A percentile compares a stretch with the other conserved stretches of the same genome.
Conservation (phyloP, 169 alveolate genomes). For the Eimeria falciformis region DNA sequence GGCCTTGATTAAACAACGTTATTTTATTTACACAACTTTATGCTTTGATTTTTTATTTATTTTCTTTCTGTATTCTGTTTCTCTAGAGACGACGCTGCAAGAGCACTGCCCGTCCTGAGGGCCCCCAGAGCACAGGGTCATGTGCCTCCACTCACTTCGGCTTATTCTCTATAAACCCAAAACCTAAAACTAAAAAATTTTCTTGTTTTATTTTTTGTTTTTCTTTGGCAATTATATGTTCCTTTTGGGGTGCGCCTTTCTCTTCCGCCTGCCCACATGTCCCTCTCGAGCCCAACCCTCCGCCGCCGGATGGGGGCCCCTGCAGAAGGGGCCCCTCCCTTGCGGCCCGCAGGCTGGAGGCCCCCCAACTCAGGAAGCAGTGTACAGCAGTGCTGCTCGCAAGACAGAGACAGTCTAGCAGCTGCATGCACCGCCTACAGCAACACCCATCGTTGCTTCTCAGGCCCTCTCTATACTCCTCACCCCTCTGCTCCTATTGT, state of each 20-base stretch:
- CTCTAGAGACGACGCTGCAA: not conserved
- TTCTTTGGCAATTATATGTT: not conserved
- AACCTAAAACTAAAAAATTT: not conserved
- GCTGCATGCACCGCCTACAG: not conserved
- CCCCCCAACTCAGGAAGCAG: not conserved
- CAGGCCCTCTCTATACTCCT: not conserved
- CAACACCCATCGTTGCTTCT: not conserved
- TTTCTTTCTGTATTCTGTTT: not conserved
- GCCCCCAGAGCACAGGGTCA: too few species aligned
- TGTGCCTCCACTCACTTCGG: too few species aligned
- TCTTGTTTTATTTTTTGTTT: not conserved
- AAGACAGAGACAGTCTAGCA: not conserved
- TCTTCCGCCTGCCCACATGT: not conserved
- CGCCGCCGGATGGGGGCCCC: not conserved
- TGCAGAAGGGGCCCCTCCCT: constrained; percentile 2
- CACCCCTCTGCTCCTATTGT: not conserved
- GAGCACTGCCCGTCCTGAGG: too few species aligned
- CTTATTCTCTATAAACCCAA: not conserved
- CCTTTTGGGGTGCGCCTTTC: not conserved
- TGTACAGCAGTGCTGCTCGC: not conserved
- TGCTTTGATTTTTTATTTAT: not conserved
- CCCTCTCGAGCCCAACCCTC: not conserved
- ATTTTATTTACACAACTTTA: not conserved
- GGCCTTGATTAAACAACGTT: too few species aligned
- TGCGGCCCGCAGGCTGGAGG: not conserved